These are phyloP conservation scores for Cucurbita argyrosperma DNA, from an alignment of 306 rosid genomes.

Conservation along the genomic window DNA sequence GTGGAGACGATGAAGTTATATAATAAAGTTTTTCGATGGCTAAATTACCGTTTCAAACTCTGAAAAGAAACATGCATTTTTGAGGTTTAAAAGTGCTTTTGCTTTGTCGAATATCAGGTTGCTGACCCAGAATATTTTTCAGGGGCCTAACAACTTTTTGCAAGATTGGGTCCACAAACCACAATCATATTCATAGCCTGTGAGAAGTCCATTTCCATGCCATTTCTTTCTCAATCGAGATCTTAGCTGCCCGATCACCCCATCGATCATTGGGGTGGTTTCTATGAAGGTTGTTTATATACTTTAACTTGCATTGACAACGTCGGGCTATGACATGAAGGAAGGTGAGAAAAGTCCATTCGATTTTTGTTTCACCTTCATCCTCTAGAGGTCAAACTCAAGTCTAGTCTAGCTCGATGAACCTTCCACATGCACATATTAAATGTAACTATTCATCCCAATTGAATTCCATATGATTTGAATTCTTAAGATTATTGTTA, in stretches of 20 bases:
- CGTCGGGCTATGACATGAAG: too few species aligned
- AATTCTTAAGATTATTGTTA: background rate
- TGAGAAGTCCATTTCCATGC: slow-evolving; percentile 33
- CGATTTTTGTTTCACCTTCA: too few species aligned
- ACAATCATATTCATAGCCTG: slow-evolving; percentile 68
- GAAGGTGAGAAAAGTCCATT: too few species aligned
- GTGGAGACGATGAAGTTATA: too few species aligned
- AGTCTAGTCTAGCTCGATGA: background rate
- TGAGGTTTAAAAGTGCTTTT: background rate
- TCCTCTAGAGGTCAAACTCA: background rate
- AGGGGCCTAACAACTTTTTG: slow-evolving; percentile 75
- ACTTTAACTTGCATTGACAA: too few species aligned
- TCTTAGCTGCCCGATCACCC: background rate
- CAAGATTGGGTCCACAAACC: slow-evolving; percentile 93
- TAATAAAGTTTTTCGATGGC: background rate
- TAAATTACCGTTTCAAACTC: background rate
- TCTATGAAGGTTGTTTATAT: too few species aligned
- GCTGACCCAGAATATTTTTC: slow-evolving; percentile 8
- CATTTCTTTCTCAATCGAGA: background rate
- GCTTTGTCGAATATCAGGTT: background rate
- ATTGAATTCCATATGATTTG: background rate
- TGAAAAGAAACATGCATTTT: background rate
- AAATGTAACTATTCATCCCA: background rate
- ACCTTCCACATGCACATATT: background rate
- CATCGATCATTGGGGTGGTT: background rate